These are phyloP conservation scores for Galerina marginata DNA, from an alignment of 768 basidiomycete genomes.

Conservation along the genomic window DNA sequence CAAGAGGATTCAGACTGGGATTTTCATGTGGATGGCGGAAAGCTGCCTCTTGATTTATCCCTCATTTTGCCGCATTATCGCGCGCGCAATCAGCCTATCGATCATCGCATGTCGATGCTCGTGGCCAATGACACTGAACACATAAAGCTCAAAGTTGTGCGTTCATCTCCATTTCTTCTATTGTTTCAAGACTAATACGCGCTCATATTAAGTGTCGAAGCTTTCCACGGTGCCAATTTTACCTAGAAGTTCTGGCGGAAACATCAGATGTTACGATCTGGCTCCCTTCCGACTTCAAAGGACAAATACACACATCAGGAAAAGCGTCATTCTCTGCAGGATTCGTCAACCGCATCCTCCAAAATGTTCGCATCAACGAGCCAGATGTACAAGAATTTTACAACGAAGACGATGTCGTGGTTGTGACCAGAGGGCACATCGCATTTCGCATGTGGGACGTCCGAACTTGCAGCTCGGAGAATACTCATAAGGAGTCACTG, in stretches of 20 bases:
- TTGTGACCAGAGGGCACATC: slow-evolving; percentile 64
- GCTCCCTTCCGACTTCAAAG: slow-evolving; percentile 82
- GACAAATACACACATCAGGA: slow-evolving; percentile 62
- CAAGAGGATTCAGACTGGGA: slow-evolving; percentile 67
- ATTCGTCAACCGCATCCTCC: slow-evolving; percentile 71
- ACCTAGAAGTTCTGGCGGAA: slow-evolving; percentile 68
- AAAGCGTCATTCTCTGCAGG: slow-evolving; percentile 68
- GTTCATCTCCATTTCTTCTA: slow-evolving; percentile 35
- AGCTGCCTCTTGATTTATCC: slow-evolving; percentile 62
- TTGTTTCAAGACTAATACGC: slow-evolving; percentile 20
- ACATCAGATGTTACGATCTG: slow-evolving; percentile 76
- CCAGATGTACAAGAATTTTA: slow-evolving; percentile 34
- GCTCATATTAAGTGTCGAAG: slow-evolving; percentile 55
- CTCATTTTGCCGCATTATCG: slow-evolving; percentile 81
- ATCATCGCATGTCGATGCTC: slow-evolving; percentile 76
- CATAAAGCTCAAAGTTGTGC: slow-evolving; percentile 75
- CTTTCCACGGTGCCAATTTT: slow-evolving; percentile 57
- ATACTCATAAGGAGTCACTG: slow-evolving; percentile 61
- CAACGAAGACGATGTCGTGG: slow-evolving; percentile 66
- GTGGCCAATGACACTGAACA: slow-evolving; percentile 55
- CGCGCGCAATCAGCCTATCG: slow-evolving; percentile 71
- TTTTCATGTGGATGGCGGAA: slow-evolving; percentile 59
- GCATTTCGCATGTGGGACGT: slow-evolving; percentile 85
- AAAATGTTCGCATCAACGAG: slow-evolving; percentile 55
- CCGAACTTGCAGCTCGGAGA: slow-evolving; percentile 67